Base-by-base conservation (phyloP, 495 filamentous ascomycete genomes). In the Xylaria grammica region DNA sequence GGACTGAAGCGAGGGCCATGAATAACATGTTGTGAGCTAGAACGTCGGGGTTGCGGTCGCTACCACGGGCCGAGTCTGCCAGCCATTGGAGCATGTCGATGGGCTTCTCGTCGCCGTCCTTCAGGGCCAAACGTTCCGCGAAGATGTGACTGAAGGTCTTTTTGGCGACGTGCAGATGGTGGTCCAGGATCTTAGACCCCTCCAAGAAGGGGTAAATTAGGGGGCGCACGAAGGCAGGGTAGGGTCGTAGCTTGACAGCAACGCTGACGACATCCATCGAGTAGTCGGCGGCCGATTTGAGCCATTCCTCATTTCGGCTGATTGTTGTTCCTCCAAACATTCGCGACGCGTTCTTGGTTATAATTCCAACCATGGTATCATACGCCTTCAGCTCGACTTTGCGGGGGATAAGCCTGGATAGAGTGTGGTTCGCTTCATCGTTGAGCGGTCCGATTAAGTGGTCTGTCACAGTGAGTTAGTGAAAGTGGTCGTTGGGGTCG, bases 261-360 rank as follows among this genome's bases (percentile, higher is more conserved):
- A 75, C 77, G 20, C 63, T 56, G 67, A 84, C 82, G 4, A 77
- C 65, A 40, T 81, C 71, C 55, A 78, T 74, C 13, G 80, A 76
- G 66, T 79, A 82, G 56, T 79, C 76, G 59, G 80, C 78, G 0
- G 78, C 75, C 6, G 80, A 75, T 42, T 80, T 65, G 51, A 79
- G 71, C 81, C 81, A 84, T 19, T 78, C 71, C 46, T 72, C 58
- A 58, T 83, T 70, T 5, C 77, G 76, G 63, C 76, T 76, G 65
- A 79, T 62, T 10, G 69, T 65, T 19, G 74, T 68, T 38, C 81
- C 81, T 30, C 82, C 58, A 52, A 83, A 81, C 22, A 76, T 73
- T 0, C 79, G 67, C 2, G 81, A 77, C 0, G 81, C 80, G 22
- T 81, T 17, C 19, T 77, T 77, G 30, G 79, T 76, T 9, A 84